Base-by-base conservation (phyloP, 2,329 filamentous ascomycete genomes). In the Monilinia laxa region DNA sequence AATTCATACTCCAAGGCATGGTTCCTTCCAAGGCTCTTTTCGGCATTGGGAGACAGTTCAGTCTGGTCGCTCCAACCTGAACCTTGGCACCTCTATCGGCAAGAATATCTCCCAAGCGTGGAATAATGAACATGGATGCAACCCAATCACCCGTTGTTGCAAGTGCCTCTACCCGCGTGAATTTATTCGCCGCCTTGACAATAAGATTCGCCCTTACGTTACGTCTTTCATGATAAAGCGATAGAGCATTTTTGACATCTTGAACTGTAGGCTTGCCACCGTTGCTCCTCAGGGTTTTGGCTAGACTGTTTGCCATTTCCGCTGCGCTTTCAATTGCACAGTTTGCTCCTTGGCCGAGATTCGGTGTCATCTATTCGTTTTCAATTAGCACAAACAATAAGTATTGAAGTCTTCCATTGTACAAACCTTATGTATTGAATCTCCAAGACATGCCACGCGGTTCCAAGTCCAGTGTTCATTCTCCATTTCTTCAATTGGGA, bases 321-420 rank as follows among this genome's bases (percentile, higher is more conserved):
- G 78, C 78, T 3, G 76, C 78, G 62, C 75, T 75, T 69, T 81
- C 79, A 20, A 80, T 79, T 1, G 78, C 78, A 65, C 71, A 74
- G 68, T 80, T 81, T 20, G 77, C 79, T 0, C 79, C 79, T 71
- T 79, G 78, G 11, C 79, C 79, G 1, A 64, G 51, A 49, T 64
- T 64, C 10, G 62, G 62, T 55, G 62, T 55, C 52, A 64, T 64
- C 62, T 64, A 31, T 20, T 20, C 4, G 38, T 11, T 45, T 11
- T 35, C 4, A 3, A 16, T 64, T 12, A 64, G 62, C 40, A 49
- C 42, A n/a, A 18, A 4, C 11, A 10, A 14, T 0, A 4, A 62
- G 3, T 12, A 0, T 23, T 20, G 1, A 25, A 2, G n/a, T 2
- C n/a, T 10, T 23, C 73, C 62, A 49, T 77, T 68, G 23, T 7